Evolutionary conservation across 225 moss, liverwort and hornwort genomes (phyloP).

Genomic region (Neckera pumila): DNA sequence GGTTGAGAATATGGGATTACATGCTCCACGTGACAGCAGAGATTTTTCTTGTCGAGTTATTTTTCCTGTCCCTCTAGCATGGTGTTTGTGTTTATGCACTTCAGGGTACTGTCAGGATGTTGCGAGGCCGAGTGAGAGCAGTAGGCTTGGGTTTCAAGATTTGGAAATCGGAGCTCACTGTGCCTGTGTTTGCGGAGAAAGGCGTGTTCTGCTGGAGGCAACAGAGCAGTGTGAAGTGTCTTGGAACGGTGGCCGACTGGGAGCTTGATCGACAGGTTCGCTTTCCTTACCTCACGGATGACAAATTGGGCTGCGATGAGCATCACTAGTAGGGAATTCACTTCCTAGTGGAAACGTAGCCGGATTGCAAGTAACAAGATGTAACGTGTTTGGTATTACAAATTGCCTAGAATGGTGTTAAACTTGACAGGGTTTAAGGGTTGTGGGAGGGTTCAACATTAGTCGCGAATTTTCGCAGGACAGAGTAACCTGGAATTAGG

Average conservation of each 20-base stretch:
- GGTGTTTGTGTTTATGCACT: not conserved
- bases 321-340: not conserved
- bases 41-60: not conserved
- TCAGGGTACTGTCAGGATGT: not conserved
- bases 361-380: not conserved
- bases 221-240: not conserved
- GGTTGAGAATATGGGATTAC: not conserved
- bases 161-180: not conserved
- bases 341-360: not conserved
- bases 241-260: not conserved
- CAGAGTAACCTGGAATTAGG: not conserved
- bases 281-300: not conserved
- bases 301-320: not conserved
- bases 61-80: not conserved
- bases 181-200: not conserved
- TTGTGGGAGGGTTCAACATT: not conserved
- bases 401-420: not conserved
- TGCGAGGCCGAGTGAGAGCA: not conserved
- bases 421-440: not conserved
- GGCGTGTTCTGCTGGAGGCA: not conserved
- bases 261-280: slow-evolving; percentile 3
- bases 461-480: not conserved
- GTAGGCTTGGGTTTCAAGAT: not conserved
- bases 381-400: not conserved
- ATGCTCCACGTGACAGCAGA: not conserved